Conservation (phyloP, 2,329 filamentous ascomycete genomes). For the Fragosphaeria purpurea region DNA sequence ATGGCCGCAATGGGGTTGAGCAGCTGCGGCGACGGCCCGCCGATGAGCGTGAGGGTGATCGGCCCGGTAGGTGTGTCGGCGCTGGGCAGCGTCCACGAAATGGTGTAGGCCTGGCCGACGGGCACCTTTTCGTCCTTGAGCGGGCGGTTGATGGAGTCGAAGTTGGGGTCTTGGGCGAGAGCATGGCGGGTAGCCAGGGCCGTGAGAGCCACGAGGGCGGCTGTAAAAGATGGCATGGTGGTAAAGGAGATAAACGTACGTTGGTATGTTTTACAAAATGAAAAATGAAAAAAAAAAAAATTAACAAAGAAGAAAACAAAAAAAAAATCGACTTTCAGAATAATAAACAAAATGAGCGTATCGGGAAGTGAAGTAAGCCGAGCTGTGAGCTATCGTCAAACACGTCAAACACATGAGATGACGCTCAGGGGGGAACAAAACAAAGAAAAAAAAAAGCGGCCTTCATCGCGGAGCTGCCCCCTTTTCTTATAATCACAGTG, state of each 20-base stretch:
- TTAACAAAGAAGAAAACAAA: too few species aligned
- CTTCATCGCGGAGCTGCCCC: too few species aligned
- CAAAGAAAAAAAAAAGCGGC: too few species aligned
- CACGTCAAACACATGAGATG: too few species aligned
- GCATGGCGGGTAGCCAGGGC: conserved; percentile 30
- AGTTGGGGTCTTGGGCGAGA: conserved; percentile 41
- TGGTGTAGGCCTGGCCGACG: conserved; percentile 37
- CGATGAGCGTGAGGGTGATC: conserved; percentile 44
- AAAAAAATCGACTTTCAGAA: neutral
- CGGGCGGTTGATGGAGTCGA: conserved; percentile 43
- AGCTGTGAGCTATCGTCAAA: too few species aligned
- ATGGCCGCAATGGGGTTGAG: conserved; percentile 11
- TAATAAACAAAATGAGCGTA: neutral
- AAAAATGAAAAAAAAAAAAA: neutral
- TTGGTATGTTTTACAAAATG: neutral
- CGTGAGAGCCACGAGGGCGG: neutral
- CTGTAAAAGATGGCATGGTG: neutral
- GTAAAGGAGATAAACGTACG: too few species aligned
- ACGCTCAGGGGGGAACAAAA: too few species aligned
- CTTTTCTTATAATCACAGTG: too few species aligned
- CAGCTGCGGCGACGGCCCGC: conserved; percentile 36
- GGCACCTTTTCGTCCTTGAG: conserved; percentile 27
- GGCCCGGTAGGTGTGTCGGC: conserved; percentile 28
- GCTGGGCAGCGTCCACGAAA: conserved; percentile 37
- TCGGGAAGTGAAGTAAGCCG: too few species aligned